These are phyloP conservation scores for Candida berthetii DNA, from an alignment of 805 yeast species.

Conservation along the genomic window DNA sequence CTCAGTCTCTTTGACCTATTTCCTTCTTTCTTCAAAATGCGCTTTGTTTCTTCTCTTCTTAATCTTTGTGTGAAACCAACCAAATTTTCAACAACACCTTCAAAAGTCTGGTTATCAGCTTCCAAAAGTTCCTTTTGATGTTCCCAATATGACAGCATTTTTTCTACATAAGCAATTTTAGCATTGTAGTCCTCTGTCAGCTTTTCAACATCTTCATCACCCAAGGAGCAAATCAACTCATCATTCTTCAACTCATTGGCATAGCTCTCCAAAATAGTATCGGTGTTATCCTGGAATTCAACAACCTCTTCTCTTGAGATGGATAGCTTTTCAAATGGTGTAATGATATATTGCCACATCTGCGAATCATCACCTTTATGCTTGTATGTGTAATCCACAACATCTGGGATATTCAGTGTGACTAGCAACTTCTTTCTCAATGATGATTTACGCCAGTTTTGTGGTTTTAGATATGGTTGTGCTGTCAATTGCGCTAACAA, in stretches of 20 bases:
- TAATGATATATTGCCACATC: slow-evolving; percentile 7
- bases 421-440: slow-evolving; percentile 58
- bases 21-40: slow-evolving; percentile 25
- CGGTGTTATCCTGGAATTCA: slow-evolving; percentile 15
- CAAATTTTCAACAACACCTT: slow-evolving; percentile 81
- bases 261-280: slow-evolving; percentile 11
- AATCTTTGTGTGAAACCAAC: slow-evolving; percentile 87
- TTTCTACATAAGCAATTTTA: slow-evolving; percentile 31
- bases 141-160: slow-evolving; percentile 43
- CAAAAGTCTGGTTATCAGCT: slow-evolving; percentile 71
- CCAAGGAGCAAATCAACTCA: slow-evolving; percentile 28
- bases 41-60: slow-evolving; percentile 42
- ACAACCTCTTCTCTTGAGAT: slow-evolving; percentile 26
- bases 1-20: slow-evolving; percentile 11
- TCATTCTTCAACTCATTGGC: slow-evolving; percentile 11
- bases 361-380: slow-evolving; percentile 16
- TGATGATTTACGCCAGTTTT: slow-evolving; percentile 65
- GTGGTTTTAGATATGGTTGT: slow-evolving; percentile 44
- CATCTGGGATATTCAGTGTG: slow-evolving; percentile 68
- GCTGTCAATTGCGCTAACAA: slow-evolving; percentile 42
- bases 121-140: slow-evolving; percentile 40
- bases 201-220: slow-evolving; percentile 26
- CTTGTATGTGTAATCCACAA: slow-evolving; percentile 44
- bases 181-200: slow-evolving; percentile 27
- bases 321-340: slow-evolving; percentile 22